Base-by-base conservation (phyloP, 306 rosid genomes). In the Pueraria montana region DNA sequence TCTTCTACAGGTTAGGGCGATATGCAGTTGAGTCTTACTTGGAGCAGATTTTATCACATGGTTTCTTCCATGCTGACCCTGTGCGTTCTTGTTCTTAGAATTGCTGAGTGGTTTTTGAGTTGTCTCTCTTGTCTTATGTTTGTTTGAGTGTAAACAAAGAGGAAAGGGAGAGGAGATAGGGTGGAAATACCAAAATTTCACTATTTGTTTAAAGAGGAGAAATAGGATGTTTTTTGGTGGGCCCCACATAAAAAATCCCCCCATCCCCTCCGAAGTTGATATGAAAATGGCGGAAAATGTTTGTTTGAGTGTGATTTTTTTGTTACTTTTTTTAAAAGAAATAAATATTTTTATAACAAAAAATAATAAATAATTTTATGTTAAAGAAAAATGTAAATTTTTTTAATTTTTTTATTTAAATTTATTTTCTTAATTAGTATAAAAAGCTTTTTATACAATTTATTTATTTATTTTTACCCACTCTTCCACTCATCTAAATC, bases 11-110 rank as follows among this genome's bases (percentile, higher is more conserved):
- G 87, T 61, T 96, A 87, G 95, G 98, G 45, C 90, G 98, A 38
- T 96, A 90, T 90, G 99, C 98, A 64, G 99, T 96, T 79, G 99
- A 96, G 89, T 96, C 99, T 0, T 96, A 96, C 90, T 87, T 96
- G 91, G 99, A 96, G 81, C 99, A 96, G 84, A 96, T 96, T 87
- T 88, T 96, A 32, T 94, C 99, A 9, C 99, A 96, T 86, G 99
- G 99, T 66, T 96, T 96, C 86, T 96, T 96, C 91, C 99, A 96
- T 79, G 99, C 99, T 72, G 99, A 96, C 76, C 99, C 99, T 53
- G 99, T 96, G 77, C 80, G 99, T 86, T 79, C 58, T 76, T 69
- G 6, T 30, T 74, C 32, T 80, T 17, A 17, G 46, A 32, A 32
- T 64, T 64, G 71, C 38, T 24, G 67, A 61, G 36, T 61, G n/a